phyloP scores from a whole-genome alignment of 192 early-diverging fungal species.

The Geranomyces variabilis region DNA sequence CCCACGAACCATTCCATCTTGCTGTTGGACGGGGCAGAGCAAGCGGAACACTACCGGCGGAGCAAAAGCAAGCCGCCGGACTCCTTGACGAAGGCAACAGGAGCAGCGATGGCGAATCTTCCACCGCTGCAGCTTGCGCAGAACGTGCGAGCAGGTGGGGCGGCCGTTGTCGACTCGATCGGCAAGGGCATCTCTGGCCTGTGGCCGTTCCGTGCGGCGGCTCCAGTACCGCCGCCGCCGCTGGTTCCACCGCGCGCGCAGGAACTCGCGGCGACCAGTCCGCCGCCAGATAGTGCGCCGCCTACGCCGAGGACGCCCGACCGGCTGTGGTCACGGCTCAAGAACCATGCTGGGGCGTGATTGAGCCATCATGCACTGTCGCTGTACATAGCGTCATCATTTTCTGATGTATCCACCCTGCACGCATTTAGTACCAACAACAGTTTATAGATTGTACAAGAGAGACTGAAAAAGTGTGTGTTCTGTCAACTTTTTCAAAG shows the following conservation, averaged over 20 bases:
- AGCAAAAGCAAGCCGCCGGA: background rate
- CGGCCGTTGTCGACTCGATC: background rate
- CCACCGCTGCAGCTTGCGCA: background rate
- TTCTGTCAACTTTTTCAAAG: too few relatives aligned
- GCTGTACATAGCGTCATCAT: too few relatives aligned
- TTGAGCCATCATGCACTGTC: too few relatives aligned
- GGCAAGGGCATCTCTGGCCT: conserved; percentile 21
- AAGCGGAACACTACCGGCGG: background rate
- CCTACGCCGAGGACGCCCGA: background rate
- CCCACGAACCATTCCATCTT: background rate
- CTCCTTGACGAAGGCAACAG: background rate
- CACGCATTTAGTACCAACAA: too few relatives aligned
- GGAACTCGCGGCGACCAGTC: background rate
- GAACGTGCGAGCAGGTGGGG: conserved; percentile 2
- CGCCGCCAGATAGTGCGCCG: background rate
- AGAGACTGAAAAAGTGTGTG: too few relatives aligned
- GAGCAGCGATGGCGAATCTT: too few relatives aligned
- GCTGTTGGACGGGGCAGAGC: background rate
- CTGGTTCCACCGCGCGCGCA: background rate
- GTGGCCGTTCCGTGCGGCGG: conserved; percentile 19
- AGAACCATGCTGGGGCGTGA: background rate
- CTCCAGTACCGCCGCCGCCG: background rate
- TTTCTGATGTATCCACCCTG: too few relatives aligned
- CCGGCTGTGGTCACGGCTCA: conserved; percentile 1
- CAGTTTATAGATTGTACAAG: too few relatives aligned